Evolutionary conservation across 1,284 basidiomycete genomes (phyloP).

Genomic region (Tylopilus sp.): DNA sequence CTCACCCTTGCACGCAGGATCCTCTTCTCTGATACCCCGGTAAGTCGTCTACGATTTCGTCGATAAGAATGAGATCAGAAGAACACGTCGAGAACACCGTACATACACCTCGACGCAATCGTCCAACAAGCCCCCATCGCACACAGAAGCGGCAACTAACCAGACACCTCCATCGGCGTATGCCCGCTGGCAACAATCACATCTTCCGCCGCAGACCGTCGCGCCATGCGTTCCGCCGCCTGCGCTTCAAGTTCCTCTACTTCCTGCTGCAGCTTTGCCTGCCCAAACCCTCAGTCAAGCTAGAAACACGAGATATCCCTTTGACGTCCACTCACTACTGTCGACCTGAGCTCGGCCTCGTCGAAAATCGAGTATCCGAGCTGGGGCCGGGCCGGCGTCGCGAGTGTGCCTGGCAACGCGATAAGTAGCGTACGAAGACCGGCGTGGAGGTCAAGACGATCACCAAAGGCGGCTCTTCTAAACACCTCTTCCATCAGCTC

Average conservation of each 20-base stretch:
- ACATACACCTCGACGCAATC: not conserved
- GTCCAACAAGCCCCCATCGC: not conserved
- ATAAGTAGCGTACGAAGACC: conserved; percentile 1
- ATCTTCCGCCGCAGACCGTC: conserved; percentile 30
- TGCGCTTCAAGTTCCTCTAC: conserved; percentile 28
- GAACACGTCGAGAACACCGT: not conserved
- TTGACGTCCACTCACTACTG: conserved; percentile 43
- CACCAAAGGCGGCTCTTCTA: conserved; percentile 64
- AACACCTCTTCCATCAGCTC: conserved; percentile 81
- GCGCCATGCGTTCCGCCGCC: conserved; percentile 35
- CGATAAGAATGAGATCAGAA: not conserved
- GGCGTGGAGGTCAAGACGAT: conserved; percentile 13
- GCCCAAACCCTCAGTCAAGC: conserved; percentile 3
- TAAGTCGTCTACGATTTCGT: not conserved
- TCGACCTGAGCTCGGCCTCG: conserved; percentile 54
- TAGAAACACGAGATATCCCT: not conserved
- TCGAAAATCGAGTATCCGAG: conserved; percentile 62
- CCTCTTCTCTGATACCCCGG: too few species aligned
- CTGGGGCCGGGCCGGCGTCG: conserved; percentile 35
- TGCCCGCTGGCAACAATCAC: conserved; percentile 33
- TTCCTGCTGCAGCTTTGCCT: conserved; percentile 29
- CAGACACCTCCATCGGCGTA: conserved; percentile 33
- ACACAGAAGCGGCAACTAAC: conserved; percentile 4
- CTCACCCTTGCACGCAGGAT: too few species aligned
- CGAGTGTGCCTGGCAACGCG: conserved; percentile 43